Percentiles rank a stretch among this genome's conserved stretches.
Evolutionary conservation across 2,329 filamentous ascomycete species (phyloP).

Genomic region (Tolypocladium amazonense): DNA sequence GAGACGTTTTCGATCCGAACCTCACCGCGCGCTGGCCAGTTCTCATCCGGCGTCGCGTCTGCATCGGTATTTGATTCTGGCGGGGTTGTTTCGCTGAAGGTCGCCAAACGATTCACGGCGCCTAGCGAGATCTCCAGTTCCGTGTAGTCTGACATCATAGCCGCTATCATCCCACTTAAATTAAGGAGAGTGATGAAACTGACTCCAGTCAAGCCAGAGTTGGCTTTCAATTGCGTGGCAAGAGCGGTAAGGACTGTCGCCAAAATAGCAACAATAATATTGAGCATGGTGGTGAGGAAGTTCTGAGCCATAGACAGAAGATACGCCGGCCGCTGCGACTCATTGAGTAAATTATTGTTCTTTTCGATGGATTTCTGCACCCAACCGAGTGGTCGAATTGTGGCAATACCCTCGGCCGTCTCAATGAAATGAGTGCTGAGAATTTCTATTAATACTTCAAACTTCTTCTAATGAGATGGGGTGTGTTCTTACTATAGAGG

Average conservation of each 20-base stretch:
- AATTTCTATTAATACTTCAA: not conserved
- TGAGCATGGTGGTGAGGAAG: not conserved
- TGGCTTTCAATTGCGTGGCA: not conserved
- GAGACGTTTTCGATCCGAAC: not conserved
- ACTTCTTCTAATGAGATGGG: not conserved
- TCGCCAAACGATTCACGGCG: not conserved
- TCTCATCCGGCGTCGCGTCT: not conserved
- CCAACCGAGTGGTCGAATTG: not conserved
- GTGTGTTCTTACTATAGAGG: not conserved
- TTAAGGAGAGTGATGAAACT: not conserved
- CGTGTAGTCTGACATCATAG: not conserved
- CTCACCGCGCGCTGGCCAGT: not conserved
- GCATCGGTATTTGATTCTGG: not conserved
- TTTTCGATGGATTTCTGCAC: not conserved
- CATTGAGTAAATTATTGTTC: not conserved
- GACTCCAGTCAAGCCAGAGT: not conserved
- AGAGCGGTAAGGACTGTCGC: not conserved
- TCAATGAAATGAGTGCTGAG: not conserved
- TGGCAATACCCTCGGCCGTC: not conserved
- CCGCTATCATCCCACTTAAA: not conserved
- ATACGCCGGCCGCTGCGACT: not conserved
- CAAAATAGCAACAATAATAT: not conserved
- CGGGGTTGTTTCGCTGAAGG: not conserved
- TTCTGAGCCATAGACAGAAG: not conserved
- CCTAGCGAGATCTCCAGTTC: not conserved